These are phyloP conservation scores for Lotmaria passim DNA, from an alignment of 208 protist genomes.

Conservation along the genomic window DNA sequence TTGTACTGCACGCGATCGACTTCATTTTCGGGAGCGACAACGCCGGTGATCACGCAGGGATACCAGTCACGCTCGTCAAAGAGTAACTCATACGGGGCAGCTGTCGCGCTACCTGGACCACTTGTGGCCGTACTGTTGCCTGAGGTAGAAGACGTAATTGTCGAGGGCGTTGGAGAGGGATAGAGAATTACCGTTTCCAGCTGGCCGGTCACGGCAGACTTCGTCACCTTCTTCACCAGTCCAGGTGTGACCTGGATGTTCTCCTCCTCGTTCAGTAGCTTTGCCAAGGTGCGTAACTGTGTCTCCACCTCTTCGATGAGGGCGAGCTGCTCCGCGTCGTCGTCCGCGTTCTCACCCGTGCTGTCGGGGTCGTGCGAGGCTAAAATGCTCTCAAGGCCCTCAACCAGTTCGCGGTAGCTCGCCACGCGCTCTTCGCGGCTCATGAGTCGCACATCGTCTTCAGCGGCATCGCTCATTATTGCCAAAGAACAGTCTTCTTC, in stretches of 20 bases:
- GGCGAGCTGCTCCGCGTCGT: slow-evolving; percentile 46
- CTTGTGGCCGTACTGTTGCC: slow-evolving; percentile 4
- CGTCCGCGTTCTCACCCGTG: slow-evolving; percentile 26
- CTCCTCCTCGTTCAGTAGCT: slow-evolving; percentile 65
- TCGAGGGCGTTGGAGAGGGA: neutral
- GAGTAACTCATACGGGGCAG: slow-evolving; percentile 71
- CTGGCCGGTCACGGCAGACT: slow-evolving; percentile 20
- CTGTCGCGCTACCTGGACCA: neutral
- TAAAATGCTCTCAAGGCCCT: slow-evolving; percentile 31
- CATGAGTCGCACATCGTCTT: slow-evolving; percentile 36
- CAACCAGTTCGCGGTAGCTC: slow-evolving; percentile 36
- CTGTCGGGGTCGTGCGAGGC: slow-evolving; percentile 21
- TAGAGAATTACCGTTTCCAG: slow-evolving; percentile 21
- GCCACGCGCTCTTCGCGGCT: slow-evolving; percentile 34
- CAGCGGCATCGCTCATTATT: neutral
- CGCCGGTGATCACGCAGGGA: slow-evolving; percentile 68
- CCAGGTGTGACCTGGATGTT: slow-evolving; percentile 46
- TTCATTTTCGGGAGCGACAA: slow-evolving; percentile 46
- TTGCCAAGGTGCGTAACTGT: slow-evolving; percentile 46
- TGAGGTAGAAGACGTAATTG: neutral
- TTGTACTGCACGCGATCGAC: slow-evolving; percentile 64
- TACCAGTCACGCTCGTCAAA: slow-evolving; percentile 76
- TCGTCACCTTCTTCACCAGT: slow-evolving; percentile 31
- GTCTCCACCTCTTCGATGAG: slow-evolving; percentile 57
- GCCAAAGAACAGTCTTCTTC: neutral